These are phyloP conservation scores for Thecaphora thlaspeos DNA, from an alignment of 1,284 basidiomycete species.

Conservation along the genomic window DNA sequence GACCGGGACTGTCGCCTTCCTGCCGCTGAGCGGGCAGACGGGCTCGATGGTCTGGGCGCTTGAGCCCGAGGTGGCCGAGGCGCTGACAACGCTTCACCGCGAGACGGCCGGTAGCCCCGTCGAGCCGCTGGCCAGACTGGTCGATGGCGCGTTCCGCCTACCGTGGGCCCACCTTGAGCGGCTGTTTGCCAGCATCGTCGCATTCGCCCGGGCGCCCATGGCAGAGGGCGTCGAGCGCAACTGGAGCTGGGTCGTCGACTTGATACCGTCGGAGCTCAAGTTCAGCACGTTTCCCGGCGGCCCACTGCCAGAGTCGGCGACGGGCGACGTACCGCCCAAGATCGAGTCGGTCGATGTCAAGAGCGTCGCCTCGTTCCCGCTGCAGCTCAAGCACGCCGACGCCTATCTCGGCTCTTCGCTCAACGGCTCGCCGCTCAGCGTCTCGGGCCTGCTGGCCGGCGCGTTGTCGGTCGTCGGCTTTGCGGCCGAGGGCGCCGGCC, in stretches of 20 bases:
- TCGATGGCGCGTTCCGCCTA: constrained; percentile 88
- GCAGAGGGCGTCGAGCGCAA: constrained; percentile 6
- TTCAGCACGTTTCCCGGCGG: constrained; percentile 22
- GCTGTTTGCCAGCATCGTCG: constrained; percentile 66
- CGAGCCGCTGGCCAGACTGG: constrained; percentile 69
- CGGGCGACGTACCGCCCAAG: constrained; percentile 66
- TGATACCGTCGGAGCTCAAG: constrained; percentile 24
- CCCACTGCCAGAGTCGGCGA: constrained; percentile 29
- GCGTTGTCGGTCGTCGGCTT: constrained; percentile 36
- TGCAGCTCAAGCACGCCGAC: constrained; percentile 83
- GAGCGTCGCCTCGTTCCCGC: constrained; percentile 86
- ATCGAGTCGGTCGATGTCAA: constrained; percentile 71
- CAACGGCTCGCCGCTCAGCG: constrained; percentile 17
- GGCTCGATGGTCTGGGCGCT: constrained; percentile 97
- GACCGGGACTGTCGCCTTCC: constrained; percentile 85
- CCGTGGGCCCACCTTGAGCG: constrained; percentile 73
- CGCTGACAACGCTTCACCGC: constrained; percentile 69
- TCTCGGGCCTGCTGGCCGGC: constrained; percentile 28
- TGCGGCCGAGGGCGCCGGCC: constrained; percentile 36
- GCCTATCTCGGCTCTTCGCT: constrained; percentile 70
- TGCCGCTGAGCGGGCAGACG: constrained; percentile 66
- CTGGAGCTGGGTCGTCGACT: constrained; percentile 34
- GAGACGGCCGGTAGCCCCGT: constrained; percentile 46
- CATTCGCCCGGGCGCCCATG: constrained; percentile 59
- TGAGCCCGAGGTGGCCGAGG: constrained; percentile 72